phyloP scores from a whole-genome alignment of 1,284 basidiomycete genomes.

The Pseudozyma sp. region DNA sequence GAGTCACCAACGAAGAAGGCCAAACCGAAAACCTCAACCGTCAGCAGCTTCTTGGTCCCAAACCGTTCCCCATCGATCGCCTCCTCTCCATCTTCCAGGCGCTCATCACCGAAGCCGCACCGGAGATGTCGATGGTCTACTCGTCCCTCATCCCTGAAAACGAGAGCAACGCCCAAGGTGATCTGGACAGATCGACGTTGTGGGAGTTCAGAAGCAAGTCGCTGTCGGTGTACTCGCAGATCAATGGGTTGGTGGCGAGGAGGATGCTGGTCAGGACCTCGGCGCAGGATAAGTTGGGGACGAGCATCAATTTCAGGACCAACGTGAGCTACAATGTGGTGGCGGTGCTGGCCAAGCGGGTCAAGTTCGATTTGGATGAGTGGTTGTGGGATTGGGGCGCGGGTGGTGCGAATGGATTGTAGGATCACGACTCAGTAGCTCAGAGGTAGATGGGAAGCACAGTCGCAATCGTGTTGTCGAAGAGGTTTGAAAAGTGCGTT shows the following conservation, averaged over 20 bases:
- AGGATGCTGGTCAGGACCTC: constrained; percentile 47
- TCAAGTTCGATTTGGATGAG: constrained; percentile 50
- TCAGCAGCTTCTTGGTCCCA: constrained; percentile 83
- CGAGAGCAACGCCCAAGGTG: constrained; percentile 53
- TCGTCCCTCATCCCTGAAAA: constrained; percentile 62
- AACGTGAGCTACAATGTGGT: constrained; percentile 47
- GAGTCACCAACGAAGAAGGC: constrained; percentile 38
- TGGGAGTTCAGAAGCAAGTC: constrained; percentile 41
- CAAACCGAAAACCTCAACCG: constrained; percentile 71
- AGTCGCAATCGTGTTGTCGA: too few species aligned
- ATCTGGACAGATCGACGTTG: constrained; percentile 25
- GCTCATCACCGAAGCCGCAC: constrained; percentile 83
- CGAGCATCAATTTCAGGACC: constrained; percentile 45
- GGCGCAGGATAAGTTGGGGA: constrained; percentile 41
- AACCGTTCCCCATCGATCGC: constrained; percentile 83
- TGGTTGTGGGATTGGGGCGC: constrained; percentile 58
- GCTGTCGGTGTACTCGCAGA: constrained; percentile 41
- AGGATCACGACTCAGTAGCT: neutral
- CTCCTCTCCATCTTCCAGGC: constrained; percentile 84
- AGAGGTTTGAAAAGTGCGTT: too few species aligned
- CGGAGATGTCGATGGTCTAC: constrained; percentile 69
- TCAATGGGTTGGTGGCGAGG: constrained; percentile 45
- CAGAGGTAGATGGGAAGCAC: too few species aligned
- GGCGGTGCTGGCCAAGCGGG: constrained; percentile 35
- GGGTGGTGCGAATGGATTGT: constrained; percentile 23